These are phyloP conservation scores for Calonectria ilicicola DNA, from an alignment of 2,329 filamentous ascomycete genomes.

Conservation along the genomic window DNA sequence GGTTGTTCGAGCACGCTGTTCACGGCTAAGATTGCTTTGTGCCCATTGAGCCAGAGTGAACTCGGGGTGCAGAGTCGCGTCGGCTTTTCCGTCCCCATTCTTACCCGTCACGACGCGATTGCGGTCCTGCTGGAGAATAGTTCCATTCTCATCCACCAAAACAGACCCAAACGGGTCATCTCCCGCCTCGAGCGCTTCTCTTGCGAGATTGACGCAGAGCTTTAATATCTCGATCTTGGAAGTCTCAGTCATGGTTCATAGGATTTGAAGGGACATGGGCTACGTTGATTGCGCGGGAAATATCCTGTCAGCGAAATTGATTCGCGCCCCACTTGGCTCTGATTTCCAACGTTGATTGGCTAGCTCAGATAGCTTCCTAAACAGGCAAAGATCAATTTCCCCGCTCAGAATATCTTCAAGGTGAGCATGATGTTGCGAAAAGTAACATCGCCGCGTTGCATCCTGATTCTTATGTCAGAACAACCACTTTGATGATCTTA, in stretches of 20 bases:
- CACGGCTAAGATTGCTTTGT: slow-evolving; percentile 48
- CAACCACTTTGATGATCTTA: too few relatives aligned
- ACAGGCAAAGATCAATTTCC: background rate
- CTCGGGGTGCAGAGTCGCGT: slow-evolving; percentile 51
- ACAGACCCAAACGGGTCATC: slow-evolving; percentile 53
- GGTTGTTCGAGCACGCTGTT: slow-evolving; percentile 52
- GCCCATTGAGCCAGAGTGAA: slow-evolving; percentile 52
- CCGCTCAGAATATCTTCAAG: background rate
- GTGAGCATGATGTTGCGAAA: background rate
- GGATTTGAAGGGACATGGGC: background rate
- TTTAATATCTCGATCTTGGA: background rate
- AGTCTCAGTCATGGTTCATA: background rate
- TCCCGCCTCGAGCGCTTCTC: slow-evolving; percentile 51
- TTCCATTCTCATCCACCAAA: slow-evolving; percentile 44
- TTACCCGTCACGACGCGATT: slow-evolving; percentile 49
- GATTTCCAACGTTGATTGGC: background rate
- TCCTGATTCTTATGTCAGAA: too few relatives aligned
- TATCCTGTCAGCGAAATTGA: background rate
- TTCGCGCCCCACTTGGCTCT: background rate
- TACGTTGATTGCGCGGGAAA: background rate
- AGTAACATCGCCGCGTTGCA: too few relatives aligned
- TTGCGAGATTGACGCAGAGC: slow-evolving; percentile 45
- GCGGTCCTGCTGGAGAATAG: slow-evolving; percentile 47
- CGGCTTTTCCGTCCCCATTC: slow-evolving; percentile 39
- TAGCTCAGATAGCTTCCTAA: background rate